Base-by-base conservation (phyloP, 495 filamentous ascomycete species). In the Tuber melanosporum region DNA sequence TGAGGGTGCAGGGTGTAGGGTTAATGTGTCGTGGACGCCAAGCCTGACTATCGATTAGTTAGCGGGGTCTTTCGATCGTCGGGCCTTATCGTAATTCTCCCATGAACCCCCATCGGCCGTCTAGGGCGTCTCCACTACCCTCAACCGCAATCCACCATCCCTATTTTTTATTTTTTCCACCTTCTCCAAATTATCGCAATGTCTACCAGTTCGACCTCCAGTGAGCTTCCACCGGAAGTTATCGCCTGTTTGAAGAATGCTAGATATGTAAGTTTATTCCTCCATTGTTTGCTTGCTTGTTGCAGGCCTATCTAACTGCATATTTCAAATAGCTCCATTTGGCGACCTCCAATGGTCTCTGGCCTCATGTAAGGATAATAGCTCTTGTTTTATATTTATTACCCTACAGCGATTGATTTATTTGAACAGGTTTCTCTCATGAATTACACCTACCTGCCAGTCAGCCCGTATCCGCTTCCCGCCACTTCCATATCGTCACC, bases 401-500 rank as follows among this genome's bases (percentile, higher is more conserved):
- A 74, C 36, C 42, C 41, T 46, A 32, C n/a, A 20, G n/a, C 69
- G 32, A 46, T 75, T 62, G 75, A 70, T 42, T 73, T 2, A 26
- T 75, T 49, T 45, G 43, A 12, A 46, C 93, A 98, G 87, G 92
- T 98, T 83, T 95, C 93, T 42, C 90, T 99, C 79, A 99, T 99
- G 95, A 97, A 97, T 86, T 99, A 98, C 87, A 98, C 95, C 82
- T 99, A 97, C 86, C 92, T 99, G 73, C 92, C 94, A 26, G 89
- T 88, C 0, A 92, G 93, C 9, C 93, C 94, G 26, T 94, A 90
- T 85, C 88, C 89, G 47, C 82, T 88, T 46, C 86, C 88, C 74
- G 93, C 92, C 36, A 90, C 90, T 74, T 76, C 73, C 70, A 75
- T 76, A 44, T 72, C 73, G 12, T 62, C 43, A 45, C 73, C 76